A percentile compares a stretch with the other conserved stretches of the same genome.
Evolutionary conservation across 192 early-diverging fungal species (phyloP).

Genomic region (Backusella westeae): DNA sequence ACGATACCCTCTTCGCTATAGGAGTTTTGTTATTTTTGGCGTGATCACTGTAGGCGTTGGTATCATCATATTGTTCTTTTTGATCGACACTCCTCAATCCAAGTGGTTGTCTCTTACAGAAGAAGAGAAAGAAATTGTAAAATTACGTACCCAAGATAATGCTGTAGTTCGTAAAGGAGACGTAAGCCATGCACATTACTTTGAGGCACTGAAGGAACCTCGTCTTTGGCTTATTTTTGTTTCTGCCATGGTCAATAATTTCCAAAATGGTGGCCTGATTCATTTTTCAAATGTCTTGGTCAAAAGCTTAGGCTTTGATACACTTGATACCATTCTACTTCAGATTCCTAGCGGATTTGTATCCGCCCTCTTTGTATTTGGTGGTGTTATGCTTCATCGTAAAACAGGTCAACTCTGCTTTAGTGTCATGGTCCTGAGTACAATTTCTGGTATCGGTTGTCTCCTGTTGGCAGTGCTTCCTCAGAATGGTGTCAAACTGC

Average conservation of each 20-base stretch:
- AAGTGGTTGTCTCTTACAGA: conserved; percentile 11
- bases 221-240: conserved; percentile 7
- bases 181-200: not conserved
- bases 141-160: conserved; percentile 18
- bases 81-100: conserved; percentile 17
- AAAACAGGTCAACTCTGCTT: not conserved
- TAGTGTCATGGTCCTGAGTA: not conserved
- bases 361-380: not conserved
- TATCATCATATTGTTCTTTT: conserved; percentile 9
- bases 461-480: conserved; percentile 7
- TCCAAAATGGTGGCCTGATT: conserved; percentile 10
- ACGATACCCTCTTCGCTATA: not conserved
- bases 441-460: not conserved
- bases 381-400: not conserved
- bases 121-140: conserved; percentile 20
- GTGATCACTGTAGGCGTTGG: conserved; percentile 9
- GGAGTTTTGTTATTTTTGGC: conserved; percentile 24
- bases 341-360: conserved; percentile 6
- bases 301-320: conserved; percentile 18
- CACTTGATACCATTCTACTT: not conserved
- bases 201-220: conserved; percentile 10
- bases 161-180: not conserved
- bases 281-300: conserved; percentile 14
- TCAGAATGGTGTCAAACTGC: not conserved
- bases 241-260: not conserved